Conservation (phyloP, 1,139 yeast species). For the Kodamaea alishanica region DNA sequence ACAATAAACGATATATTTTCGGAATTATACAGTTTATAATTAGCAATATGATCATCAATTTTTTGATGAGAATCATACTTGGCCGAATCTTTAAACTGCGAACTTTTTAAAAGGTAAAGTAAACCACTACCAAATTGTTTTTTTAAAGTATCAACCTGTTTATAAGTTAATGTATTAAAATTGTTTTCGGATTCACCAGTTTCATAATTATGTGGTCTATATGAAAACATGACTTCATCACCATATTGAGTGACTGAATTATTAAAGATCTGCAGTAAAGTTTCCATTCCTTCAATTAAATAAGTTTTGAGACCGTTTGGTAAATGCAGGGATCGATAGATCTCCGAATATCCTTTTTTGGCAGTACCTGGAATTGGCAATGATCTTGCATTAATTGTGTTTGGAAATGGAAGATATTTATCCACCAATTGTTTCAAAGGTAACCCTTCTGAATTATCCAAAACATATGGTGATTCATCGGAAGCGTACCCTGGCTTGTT, state of each 20-base stretch:
- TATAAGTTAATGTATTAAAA: conserved; percentile 13
- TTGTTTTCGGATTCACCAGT: conserved; percentile 14
- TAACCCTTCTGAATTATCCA: conserved; percentile 12
- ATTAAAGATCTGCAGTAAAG: conserved; percentile 15
- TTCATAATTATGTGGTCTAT: conserved; percentile 18
- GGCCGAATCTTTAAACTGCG: conserved; percentile 16
- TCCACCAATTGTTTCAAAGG: conserved; percentile 14
- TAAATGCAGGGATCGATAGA: conserved; percentile 30
- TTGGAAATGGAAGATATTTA: conserved; percentile 25
- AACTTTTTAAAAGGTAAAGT: conserved; percentile 18
- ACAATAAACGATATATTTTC: conserved; percentile 21
- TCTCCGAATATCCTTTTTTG: conserved; percentile 27
- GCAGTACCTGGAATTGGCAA: conserved; percentile 30
- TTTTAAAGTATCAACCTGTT: conserved; percentile 15
- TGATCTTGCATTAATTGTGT: conserved; percentile 13
- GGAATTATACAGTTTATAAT: conserved; percentile 13
- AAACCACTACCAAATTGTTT: conserved; percentile 21
- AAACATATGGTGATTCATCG: conserved; percentile 20
- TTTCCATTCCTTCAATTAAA: conserved; percentile 16
- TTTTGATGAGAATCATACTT: conserved; percentile 19
- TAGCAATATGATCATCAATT: conserved; percentile 17
- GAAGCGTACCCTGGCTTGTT: conserved; percentile 16
- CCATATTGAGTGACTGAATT: conserved; percentile 14
- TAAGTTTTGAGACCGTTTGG: conserved; percentile 23
- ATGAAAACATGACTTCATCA: conserved; percentile 15